These are phyloP conservation scores for Parascedosporium putredinis DNA, from an alignment of 2,329 filamentous ascomycete species.

Conservation along the genomic window DNA sequence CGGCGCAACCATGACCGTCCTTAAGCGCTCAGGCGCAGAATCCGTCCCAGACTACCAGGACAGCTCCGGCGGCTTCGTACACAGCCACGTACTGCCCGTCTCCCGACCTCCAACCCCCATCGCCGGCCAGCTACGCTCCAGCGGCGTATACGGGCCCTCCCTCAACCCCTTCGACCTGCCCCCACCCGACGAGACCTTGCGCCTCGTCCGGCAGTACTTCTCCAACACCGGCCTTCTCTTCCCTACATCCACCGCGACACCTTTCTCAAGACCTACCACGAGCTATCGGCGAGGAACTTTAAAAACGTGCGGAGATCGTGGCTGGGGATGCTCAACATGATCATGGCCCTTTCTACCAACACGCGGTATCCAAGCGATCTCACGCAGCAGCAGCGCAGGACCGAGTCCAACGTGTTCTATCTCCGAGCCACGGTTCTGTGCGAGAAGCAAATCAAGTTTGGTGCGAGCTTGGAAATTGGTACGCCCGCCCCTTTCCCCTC, in stretches of 20 bases:
- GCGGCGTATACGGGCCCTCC: neutral
- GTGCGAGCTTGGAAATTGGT: slow-evolving; percentile 31
- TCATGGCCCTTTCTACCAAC: slow-evolving; percentile 32
- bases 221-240: slow-evolving; percentile 19
- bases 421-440: slow-evolving; percentile 32
- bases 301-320: slow-evolving; percentile 32
- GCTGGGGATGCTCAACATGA: slow-evolving; percentile 39
- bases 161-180: slow-evolving; percentile 12
- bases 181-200: slow-evolving; percentile 12
- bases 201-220: slow-evolving; percentile 17
- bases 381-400: slow-evolving; percentile 23
- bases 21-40: neutral
- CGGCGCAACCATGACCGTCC: neutral
- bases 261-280: slow-evolving; percentile 16
- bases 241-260: slow-evolving; percentile 19
- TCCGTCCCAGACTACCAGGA: slow-evolving; percentile 2
- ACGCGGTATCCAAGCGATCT: slow-evolving; percentile 21
- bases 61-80: neutral
- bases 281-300: neutral
- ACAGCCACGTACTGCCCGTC: slow-evolving; percentile 1
- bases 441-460: slow-evolving; percentile 26
- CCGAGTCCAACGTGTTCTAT: slow-evolving; percentile 33
- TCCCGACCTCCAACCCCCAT: neutral
- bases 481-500: neutral
- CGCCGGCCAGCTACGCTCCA: neutral